phyloP scores from a whole-genome alignment of 1,284 basidiomycete species.

The Veloporphyrellus conicus region DNA sequence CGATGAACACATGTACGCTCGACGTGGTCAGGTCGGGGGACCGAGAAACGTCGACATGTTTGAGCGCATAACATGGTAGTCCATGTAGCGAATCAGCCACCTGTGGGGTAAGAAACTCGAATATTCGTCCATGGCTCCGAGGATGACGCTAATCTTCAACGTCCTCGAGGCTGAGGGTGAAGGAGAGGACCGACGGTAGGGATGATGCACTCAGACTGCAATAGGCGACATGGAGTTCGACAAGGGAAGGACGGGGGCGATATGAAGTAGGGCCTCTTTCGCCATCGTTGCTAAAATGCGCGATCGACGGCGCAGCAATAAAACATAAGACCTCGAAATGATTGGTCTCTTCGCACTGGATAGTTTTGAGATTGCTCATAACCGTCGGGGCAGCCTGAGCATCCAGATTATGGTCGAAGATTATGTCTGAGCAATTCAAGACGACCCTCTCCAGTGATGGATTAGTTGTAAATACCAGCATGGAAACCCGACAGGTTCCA shows the following conservation, averaged over 20 bases:
- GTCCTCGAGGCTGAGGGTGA: constrained; percentile 39
- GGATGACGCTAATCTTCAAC: constrained; percentile 40
- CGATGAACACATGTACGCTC: constrained; percentile 53
- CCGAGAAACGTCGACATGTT: constrained; percentile 51
- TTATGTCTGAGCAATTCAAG: constrained; percentile 1
- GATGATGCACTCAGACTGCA: constrained; percentile 16
- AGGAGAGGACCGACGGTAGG: constrained; percentile 37
- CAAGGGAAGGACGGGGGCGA: constrained; percentile 20
- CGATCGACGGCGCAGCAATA: constrained; percentile 23
- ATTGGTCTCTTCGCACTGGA: constrained; percentile 9
- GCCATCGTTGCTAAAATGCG: constrained; percentile 9
- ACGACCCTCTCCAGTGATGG: constrained; percentile 24
- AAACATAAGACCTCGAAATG: constrained; percentile 7
- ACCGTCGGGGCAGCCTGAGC: background rate
- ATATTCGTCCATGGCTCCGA: constrained; percentile 36
- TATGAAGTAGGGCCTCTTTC: constrained; percentile 14
- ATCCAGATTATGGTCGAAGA: background rate
- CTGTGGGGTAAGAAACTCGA: constrained; percentile 40
- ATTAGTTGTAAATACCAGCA: constrained; percentile 16
- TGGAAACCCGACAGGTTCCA: constrained; percentile 2
- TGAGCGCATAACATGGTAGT: constrained; percentile 53
- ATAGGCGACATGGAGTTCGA: constrained; percentile 19
- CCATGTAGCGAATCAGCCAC: background rate
- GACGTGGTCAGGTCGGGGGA: constrained; percentile 52
- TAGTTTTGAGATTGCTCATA: constrained; percentile 20